Evolutionary conservation across 345 rosid genomes (phyloP).

Genomic region (Populus deltoides): DNA sequence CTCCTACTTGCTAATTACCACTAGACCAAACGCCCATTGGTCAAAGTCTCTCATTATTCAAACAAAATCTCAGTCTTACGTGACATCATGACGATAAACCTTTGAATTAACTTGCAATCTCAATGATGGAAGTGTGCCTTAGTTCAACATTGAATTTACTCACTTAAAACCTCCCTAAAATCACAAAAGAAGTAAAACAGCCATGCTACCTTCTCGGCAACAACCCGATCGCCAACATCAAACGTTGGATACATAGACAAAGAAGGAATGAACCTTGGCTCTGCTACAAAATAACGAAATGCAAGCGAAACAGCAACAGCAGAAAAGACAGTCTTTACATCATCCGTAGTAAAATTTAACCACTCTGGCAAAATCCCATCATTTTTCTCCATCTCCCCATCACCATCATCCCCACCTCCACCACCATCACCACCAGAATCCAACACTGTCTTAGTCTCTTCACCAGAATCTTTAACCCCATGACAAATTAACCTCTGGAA

Average conservation of each 20-base stretch:
- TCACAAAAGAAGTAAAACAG: not conserved
- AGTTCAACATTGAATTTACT: not conserved
- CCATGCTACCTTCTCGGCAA: constrained; percentile 78
- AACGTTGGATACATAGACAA: constrained; percentile 98
- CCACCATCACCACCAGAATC: constrained; percentile 38
- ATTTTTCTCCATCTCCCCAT: constrained; percentile 38
- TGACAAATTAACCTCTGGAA: constrained; percentile 25
- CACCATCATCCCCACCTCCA: constrained; percentile 44
- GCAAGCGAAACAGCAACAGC: constrained; percentile 76
- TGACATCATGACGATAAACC: no score
- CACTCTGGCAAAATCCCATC: constrained; percentile 73
- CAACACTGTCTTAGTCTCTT: constrained; percentile 38
- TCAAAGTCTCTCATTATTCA: no score
- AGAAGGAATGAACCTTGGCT: constrained; percentile 94
- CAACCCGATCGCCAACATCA: constrained; percentile 89
- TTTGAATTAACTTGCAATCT: not conserved
- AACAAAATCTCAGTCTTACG: no score
- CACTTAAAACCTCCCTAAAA: not conserved
- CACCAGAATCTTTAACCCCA: constrained; percentile 54
- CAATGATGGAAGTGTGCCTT: not conserved
- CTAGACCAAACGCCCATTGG: no score
- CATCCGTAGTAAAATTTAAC: constrained; percentile 65
- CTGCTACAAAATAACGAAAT: constrained; percentile 79
- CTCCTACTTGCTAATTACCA: no score
- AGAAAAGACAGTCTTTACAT: constrained; percentile 73